phyloP scores from a whole-genome alignment of 768 basidiomycete species.

The Amanita muscaria region DNA sequence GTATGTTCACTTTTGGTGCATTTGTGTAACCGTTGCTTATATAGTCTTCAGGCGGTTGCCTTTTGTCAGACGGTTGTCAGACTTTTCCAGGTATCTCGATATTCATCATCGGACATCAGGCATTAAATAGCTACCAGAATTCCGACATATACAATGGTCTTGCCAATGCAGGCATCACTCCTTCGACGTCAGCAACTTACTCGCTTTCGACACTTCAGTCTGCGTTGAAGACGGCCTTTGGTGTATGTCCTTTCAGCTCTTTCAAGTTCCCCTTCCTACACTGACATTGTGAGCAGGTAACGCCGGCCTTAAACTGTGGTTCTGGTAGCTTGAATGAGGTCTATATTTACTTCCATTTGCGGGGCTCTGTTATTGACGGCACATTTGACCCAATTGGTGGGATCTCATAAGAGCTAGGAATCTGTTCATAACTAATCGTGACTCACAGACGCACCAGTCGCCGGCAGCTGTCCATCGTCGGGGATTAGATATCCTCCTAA shows the following conservation, averaged over 20 bases:
- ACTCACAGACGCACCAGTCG: background rate
- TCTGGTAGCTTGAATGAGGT: conserved; percentile 2
- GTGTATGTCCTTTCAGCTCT: background rate
- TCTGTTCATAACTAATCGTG: background rate
- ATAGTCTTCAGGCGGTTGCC: conserved; percentile 4
- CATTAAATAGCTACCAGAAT: background rate
- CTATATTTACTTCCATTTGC: conserved; percentile 4
- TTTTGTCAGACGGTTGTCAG: conserved; percentile 7
- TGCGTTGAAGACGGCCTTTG: background rate
- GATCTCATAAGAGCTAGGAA: background rate
- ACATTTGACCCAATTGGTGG: conserved; percentile 3
- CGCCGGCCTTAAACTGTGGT: background rate
- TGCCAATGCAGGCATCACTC: background rate
- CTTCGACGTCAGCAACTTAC: background rate
- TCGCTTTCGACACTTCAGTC: background rate
- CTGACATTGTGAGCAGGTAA: background rate
- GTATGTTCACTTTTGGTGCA: background rate
- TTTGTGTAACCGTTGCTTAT: background rate
- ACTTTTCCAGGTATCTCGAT: background rate
- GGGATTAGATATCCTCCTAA: conserved; percentile 3
- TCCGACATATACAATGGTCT: conserved; percentile 1
- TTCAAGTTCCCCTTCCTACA: no score
- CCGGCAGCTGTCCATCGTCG: conserved; percentile 4
- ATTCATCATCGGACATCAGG: background rate
- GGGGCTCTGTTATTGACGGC: conserved; percentile 6